Conservation (phyloP, 176 grass and related monocot genomes). For the Bolboschoenus planiculmis region DNA sequence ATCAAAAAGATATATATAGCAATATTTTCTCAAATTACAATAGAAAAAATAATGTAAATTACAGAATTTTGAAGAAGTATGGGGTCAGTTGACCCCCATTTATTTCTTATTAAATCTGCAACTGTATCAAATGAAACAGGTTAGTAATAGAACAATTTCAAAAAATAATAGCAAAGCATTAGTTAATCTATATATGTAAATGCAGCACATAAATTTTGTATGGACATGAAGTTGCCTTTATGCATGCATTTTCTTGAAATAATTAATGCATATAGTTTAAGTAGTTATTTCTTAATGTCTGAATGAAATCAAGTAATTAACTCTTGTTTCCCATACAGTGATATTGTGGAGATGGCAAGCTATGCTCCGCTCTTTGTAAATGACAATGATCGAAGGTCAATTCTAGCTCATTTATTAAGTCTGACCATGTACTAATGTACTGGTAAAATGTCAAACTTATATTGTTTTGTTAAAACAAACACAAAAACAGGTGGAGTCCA, state of each 20-base stretch:
- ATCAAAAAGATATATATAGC: no score
- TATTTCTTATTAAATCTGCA: no score
- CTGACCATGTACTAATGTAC: background rate
- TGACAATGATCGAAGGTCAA: slow-evolving; percentile 45
- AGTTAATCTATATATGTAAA: background rate
- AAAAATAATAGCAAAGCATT: background rate
- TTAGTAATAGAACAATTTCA: background rate
- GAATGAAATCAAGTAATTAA: background rate
- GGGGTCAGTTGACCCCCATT: no score
- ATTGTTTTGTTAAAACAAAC: background rate
- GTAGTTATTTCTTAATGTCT: background rate
- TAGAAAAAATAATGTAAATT: background rate
- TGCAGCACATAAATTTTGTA: background rate
- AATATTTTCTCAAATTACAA: no score
- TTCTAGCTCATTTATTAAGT: background rate
- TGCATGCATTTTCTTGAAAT: background rate
- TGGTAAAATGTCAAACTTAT: background rate
- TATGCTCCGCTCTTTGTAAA: slow-evolving; percentile 89
- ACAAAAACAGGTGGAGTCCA: slow-evolving; percentile 65
- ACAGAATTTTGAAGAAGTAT: no score
- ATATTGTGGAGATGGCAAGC: slow-evolving; percentile 64
- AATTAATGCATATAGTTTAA: background rate
- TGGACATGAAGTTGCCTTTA: background rate
- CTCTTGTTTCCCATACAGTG: slow-evolving; percentile 42
- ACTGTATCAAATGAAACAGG: background rate